Percentiles rank a stretch among this genome's conserved stretches.
These are phyloP conservation scores for Rutstroemia sp. DNA, from an alignment of 2,329 filamentous ascomycete genomes.

Conservation along the genomic window DNA sequence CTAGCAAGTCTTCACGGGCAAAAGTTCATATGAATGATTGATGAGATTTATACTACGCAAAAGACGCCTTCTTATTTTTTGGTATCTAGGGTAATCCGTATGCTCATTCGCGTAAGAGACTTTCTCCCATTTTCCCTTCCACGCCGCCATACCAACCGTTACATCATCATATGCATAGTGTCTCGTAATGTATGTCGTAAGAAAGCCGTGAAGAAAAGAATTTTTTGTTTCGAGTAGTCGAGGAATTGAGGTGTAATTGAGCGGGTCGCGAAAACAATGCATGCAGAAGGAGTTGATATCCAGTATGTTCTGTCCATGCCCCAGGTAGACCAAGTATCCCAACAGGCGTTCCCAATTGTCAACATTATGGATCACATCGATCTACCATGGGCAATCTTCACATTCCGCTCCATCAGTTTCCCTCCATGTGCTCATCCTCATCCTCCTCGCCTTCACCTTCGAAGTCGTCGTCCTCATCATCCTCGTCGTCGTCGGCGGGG, in stretches of 20 bases:
- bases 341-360: conserved; percentile 9
- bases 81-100: conserved; percentile 18
- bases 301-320: conserved; percentile 9
- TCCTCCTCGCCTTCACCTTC: conserved; percentile 53
- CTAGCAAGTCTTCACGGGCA: background rate
- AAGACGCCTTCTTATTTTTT: conserved; percentile 12
- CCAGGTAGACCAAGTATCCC: conserved; percentile 10
- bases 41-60: background rate
- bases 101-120: conserved; percentile 3
- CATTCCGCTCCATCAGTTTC: conserved; percentile 28
- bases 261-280: background rate
- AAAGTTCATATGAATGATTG: no score
- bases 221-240: conserved; percentile 12
- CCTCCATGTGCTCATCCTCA: conserved; percentile 68
- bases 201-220: background rate
- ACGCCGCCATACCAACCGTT: conserved; percentile 13
- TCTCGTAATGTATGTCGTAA: conserved; percentile 17
- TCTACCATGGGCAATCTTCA: conserved; percentile 2
- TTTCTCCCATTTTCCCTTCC: conserved; percentile 2
- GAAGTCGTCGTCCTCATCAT: conserved; percentile 65
- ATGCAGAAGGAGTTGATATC: conserved; percentile 12
- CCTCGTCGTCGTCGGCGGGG: conserved; percentile 66
- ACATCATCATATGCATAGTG: conserved; percentile 21
- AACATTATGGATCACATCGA: conserved; percentile 11
- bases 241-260: background rate